These are phyloP conservation scores for Solanum acaule DNA, from an alignment of 257 asterid genomes.

Conservation along the genomic window DNA sequence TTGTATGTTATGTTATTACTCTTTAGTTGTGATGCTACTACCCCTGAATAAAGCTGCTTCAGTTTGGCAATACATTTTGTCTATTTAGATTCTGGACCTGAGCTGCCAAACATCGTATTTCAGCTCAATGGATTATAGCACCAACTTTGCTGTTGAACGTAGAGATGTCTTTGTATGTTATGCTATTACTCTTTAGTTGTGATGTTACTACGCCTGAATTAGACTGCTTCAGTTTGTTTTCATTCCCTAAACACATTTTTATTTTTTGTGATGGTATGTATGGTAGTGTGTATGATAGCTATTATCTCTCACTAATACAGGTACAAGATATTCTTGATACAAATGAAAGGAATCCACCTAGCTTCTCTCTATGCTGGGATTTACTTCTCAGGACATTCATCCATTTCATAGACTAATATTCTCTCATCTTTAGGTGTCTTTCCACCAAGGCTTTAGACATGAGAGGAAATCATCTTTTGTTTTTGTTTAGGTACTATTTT, in stretches of 20 bases:
- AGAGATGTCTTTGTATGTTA: not conserved
- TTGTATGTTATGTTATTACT: too few relatives aligned
- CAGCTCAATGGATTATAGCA: too few relatives aligned
- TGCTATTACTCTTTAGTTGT: not conserved
- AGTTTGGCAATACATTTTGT: not conserved
- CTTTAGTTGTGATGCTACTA: too few relatives aligned
- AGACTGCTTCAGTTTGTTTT: not conserved
- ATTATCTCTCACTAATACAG: not conserved
- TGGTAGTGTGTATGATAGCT: not conserved
- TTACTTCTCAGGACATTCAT: not conserved
- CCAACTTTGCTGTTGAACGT: not conserved
- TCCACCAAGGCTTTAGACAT: not conserved
- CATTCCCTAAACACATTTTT: not conserved
- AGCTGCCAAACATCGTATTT: too few relatives aligned
- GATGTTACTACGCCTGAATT: not conserved
- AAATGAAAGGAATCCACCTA: not conserved
- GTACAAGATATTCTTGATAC: not conserved
- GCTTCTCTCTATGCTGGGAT: not conserved
- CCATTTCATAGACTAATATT: not conserved
- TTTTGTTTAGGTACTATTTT: not conserved
- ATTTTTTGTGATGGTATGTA: not conserved
- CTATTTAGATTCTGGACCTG: too few relatives aligned
- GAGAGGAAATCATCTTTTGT: not conserved
- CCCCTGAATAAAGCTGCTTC: too few relatives aligned
- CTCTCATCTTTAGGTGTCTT: not conserved